Evolutionary conservation across 139 green algal genomes (phyloP).

Genomic region (Coccomyxa sp.): DNA sequence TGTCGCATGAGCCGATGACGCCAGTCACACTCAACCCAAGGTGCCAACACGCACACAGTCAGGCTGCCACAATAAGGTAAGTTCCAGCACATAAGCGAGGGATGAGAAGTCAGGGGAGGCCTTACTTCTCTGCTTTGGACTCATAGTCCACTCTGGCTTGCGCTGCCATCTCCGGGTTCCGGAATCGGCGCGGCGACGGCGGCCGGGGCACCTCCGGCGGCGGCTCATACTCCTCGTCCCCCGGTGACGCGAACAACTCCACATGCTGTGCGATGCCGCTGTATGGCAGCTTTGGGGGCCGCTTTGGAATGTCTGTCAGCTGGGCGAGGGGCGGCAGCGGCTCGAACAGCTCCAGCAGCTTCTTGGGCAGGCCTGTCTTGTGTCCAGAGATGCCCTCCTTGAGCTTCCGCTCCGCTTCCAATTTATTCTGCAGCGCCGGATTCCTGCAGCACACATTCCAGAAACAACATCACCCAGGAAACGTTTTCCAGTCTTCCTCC

Average conservation of each 20-base stretch:
- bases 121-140: constrained; percentile 68
- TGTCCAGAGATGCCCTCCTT: constrained; percentile 55
- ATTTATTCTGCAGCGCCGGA: constrained; percentile 13
- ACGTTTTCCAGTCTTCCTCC: too few species aligned
- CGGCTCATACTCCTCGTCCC: constrained; percentile 73
- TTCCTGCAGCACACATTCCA: constrained; percentile 10
- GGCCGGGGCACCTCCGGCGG: constrained; percentile 15
- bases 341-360: constrained; percentile 72
- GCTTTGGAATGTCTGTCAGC: constrained; percentile 20
- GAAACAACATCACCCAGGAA: too few species aligned
- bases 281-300: constrained; percentile 29
- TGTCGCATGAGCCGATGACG: too few species aligned
- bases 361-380: constrained; percentile 65
- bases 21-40: too few species aligned
- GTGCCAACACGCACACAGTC: too few species aligned
- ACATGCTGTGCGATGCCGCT: constrained; percentile 61
- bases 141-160: constrained; percentile 69
- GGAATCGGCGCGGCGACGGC: constrained; percentile 20
- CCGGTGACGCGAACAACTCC: constrained; percentile 58
- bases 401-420: constrained; percentile 23
- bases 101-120: background rate
- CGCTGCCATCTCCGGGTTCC: constrained; percentile 65
- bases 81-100: too few species aligned
- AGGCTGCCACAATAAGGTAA: too few species aligned
- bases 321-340: constrained; percentile 30